These are phyloP conservation scores for Populus simonii DNA, from an alignment of 345 rosid genomes.

Conservation along the genomic window DNA sequence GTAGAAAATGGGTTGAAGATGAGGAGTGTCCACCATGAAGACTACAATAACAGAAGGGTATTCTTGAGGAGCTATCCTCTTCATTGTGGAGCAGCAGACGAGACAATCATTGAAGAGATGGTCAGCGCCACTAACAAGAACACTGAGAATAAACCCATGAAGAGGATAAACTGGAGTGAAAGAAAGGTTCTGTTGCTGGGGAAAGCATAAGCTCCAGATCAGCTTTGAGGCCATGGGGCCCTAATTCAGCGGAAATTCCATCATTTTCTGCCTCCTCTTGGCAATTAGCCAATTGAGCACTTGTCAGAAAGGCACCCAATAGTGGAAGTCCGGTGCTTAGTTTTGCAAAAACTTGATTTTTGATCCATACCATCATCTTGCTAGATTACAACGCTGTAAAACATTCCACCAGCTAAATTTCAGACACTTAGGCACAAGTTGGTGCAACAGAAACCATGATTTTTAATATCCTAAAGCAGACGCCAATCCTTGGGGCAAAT, in stretches of 20 bases:
- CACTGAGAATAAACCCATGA: constrained; percentile 27
- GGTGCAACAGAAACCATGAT: background rate
- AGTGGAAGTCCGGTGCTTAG: background rate
- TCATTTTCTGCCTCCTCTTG: constrained; percentile 2
- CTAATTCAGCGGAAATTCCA: constrained; percentile 29
- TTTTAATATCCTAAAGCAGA: background rate
- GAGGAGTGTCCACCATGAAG: constrained; percentile 41
- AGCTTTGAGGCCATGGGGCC: constrained; percentile 23
- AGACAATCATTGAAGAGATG: constrained; percentile 13
- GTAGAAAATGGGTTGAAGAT: constrained; percentile 26
- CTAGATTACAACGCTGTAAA: background rate
- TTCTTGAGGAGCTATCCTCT: constrained; percentile 60
- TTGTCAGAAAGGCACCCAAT: background rate
- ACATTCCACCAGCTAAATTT: background rate
- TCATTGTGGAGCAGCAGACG: constrained; percentile 29
- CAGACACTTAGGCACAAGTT: background rate
- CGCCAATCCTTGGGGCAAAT: background rate
- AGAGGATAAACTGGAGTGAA: constrained; percentile 43
- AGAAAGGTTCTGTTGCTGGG: constrained; percentile 32
- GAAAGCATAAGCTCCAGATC: constrained; percentile 30
- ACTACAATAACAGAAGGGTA: constrained; percentile 38
- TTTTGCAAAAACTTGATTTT: background rate
- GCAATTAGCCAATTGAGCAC: background rate
- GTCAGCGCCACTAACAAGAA: constrained; percentile 4
- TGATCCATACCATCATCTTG: background rate